phyloP scores from a whole-genome alignment of 2,329 filamentous ascomycete species.

The Colletotrichum sp. region DNA sequence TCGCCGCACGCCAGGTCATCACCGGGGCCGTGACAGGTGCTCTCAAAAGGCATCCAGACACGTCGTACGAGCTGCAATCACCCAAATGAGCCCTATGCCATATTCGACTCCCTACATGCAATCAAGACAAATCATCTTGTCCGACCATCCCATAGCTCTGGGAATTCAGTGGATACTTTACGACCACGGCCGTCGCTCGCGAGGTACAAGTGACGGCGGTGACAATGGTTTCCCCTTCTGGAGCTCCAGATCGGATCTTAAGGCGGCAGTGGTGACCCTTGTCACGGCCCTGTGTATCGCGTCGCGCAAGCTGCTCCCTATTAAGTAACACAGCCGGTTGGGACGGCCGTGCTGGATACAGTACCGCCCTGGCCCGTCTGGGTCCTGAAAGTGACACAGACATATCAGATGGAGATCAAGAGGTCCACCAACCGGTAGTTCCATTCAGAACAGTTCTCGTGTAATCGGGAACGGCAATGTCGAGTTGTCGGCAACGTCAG shows the following conservation, averaged over 20 bases:
- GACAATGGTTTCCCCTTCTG: not conserved
- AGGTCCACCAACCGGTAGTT: slow-evolving; percentile 16
- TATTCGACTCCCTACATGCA: slow-evolving; percentile 4
- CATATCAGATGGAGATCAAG: slow-evolving; percentile 17
- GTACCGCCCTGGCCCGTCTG: not conserved
- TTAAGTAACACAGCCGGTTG: slow-evolving; percentile 20
- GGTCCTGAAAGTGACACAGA: slow-evolving; percentile 11
- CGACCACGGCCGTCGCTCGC: slow-evolving; percentile 6
- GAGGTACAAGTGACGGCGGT: not conserved
- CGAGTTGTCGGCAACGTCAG: slow-evolving; percentile 13
- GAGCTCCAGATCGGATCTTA: slow-evolving; percentile 12
- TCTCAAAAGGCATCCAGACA: not conserved
- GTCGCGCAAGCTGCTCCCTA: slow-evolving; percentile 21
- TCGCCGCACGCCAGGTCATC: not conserved
- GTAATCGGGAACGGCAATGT: not conserved
- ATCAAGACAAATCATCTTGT: slow-evolving; percentile 12
- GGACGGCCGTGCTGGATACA: slow-evolving; percentile 7
- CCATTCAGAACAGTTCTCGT: not conserved
- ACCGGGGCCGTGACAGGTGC: not conserved
- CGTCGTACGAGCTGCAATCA: slow-evolving; percentile 17
- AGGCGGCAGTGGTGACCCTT: slow-evolving; percentile 4
- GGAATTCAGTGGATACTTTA: slow-evolving; percentile 21
- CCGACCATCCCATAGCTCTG: slow-evolving; percentile 9
- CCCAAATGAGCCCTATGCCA: slow-evolving; percentile 9
- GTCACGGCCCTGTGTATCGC: slow-evolving; percentile 19